Evolutionary conservation across 164 flowering plant species (phyloP).

Genomic region (Brasenia schreberi): DNA sequence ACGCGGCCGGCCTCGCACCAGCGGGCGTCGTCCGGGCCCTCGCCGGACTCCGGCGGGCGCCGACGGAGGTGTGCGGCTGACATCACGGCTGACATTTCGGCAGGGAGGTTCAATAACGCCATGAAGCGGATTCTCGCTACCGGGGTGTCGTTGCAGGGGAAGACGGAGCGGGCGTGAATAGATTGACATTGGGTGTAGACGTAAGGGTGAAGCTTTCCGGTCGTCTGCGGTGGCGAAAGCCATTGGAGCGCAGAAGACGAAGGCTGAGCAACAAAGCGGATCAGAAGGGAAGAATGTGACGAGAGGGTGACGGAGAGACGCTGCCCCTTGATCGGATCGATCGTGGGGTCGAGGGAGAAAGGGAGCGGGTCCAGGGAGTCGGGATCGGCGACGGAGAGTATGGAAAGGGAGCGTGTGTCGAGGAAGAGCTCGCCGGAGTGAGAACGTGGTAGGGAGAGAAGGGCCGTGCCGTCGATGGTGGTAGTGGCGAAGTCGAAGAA

Average conservation of each 20-base stretch:
- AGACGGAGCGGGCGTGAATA: constrained; percentile 79
- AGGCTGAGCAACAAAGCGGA: constrained; percentile 43
- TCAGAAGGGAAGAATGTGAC: constrained; percentile 31
- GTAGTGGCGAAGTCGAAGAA: constrained; percentile 72
- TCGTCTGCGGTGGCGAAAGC: constrained; percentile 77
- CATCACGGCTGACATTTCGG: constrained; percentile 71
- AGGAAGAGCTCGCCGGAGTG: constrained; percentile 56
- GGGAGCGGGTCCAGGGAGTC: constrained; percentile 43
- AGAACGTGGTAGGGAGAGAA: constrained; percentile 46
- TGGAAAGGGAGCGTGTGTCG: constrained; percentile 67
- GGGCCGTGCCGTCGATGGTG: constrained; percentile 52
- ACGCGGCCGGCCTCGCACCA: constrained; percentile 76
- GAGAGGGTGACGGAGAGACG: constrained; percentile 25
- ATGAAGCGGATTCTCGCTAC: constrained; percentile 54
- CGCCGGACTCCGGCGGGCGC: constrained; percentile 34
- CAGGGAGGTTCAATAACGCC: constrained; percentile 61
- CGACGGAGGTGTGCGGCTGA: constrained; percentile 55
- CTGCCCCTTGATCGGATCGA: constrained; percentile 58
- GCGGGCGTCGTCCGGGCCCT: constrained; percentile 26
- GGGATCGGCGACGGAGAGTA: constrained; percentile 43
- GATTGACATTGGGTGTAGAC: constrained; percentile 94
- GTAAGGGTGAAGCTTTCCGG: constrained; percentile 44
- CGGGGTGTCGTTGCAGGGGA: constrained; percentile 97
- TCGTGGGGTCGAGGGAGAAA: constrained; percentile 20
- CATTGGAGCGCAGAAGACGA: constrained; percentile 85